Evolutionary conservation across 139 green algal genomes (phyloP), one percentile per base, ranked within the genome.

Genomic region (Chlorella sp.): DNA sequence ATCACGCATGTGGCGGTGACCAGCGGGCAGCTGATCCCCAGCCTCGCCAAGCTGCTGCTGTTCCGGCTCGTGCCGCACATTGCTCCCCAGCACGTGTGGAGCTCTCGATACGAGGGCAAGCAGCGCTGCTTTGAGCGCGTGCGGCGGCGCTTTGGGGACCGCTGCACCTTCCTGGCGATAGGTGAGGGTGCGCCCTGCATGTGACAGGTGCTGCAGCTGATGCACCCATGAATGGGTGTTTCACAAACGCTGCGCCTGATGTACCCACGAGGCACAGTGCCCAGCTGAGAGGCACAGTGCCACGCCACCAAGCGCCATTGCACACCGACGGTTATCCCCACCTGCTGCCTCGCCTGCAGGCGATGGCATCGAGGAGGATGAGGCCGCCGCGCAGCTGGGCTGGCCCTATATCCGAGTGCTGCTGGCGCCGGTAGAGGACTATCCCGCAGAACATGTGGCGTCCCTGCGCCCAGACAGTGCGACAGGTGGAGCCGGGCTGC

Each of bases 31-130:
- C 89, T 92, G 46, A 69, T 92, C 46, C 85, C 89, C 41, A 84
- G 83, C 48, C 65, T 92, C 80, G 89, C 75, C 78, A 92, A 92
- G 85, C 87, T 92, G 70, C 60, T 91, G 80, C 85, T 91, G 28
- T 91, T 90, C 69, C 73, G 68, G 70, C 85, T 92, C 51, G 80
- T 85, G 44, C 48, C 30, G 6, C 43, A 68, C 30, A 91, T 92
- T 64, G 69, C 58, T 3, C 46, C 74, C 20, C 64, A 68, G 67
- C 54, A 85, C 14, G 87, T 92, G 56, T 91, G 87, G 69, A 87
- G 81, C 64, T 82, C 84, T 20, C 44, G 81, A 7, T 38, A 74
- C 28, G 56, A 44, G 0, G 67, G 87, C 40, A 92, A 92, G 84
- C 28, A 60, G 19, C 41, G 32, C 17, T 90, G 84, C 82, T 92